phyloP scores from a whole-genome alignment of 768 basidiomycete species.

The Leccinum disarticulatum region DNA sequence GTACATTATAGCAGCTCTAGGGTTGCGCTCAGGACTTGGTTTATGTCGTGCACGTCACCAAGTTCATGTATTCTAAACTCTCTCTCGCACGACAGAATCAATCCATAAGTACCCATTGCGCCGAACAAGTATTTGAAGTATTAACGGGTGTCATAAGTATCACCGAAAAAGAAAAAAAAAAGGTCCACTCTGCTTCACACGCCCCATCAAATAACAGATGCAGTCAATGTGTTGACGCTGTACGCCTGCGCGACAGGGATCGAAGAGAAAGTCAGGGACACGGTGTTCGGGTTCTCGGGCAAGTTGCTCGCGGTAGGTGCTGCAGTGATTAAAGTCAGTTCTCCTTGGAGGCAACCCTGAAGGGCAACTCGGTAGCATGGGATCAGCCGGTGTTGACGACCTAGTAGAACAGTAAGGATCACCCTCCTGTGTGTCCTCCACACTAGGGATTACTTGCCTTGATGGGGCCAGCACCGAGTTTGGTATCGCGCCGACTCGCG shows the following conservation, averaged over 20 bases:
- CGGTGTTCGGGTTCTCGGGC: not conserved
- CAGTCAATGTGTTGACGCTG: constrained; percentile 35
- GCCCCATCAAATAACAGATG: not conserved
- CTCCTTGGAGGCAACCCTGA: constrained; percentile 38
- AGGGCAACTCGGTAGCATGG: constrained; percentile 51
- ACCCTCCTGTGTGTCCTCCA: too few relatives aligned
- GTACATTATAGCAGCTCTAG: not conserved
- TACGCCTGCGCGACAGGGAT: constrained; percentile 29
- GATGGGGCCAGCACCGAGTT: constrained; percentile 43
- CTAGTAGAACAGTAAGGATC: constrained; percentile 28
- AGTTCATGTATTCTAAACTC: not conserved
- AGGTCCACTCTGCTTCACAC: not conserved
- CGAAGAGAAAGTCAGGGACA: not conserved
- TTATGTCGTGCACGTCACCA: not conserved
- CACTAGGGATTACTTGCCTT: constrained; percentile 40
- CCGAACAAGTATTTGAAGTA: too few relatives aligned
- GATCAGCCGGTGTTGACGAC: constrained; percentile 46
- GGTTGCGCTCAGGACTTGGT: too few relatives aligned
- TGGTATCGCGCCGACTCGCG: constrained; percentile 6
- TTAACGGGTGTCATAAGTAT: not conserved
- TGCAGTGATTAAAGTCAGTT: not conserved
- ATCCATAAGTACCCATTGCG: too few relatives aligned
- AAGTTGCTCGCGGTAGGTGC: not conserved
- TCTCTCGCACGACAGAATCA: not conserved
- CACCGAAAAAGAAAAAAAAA: not conserved